Base-by-base conservation (phyloP, 768 basidiomycete species). In the Rhodotorula diobovata region DNA sequence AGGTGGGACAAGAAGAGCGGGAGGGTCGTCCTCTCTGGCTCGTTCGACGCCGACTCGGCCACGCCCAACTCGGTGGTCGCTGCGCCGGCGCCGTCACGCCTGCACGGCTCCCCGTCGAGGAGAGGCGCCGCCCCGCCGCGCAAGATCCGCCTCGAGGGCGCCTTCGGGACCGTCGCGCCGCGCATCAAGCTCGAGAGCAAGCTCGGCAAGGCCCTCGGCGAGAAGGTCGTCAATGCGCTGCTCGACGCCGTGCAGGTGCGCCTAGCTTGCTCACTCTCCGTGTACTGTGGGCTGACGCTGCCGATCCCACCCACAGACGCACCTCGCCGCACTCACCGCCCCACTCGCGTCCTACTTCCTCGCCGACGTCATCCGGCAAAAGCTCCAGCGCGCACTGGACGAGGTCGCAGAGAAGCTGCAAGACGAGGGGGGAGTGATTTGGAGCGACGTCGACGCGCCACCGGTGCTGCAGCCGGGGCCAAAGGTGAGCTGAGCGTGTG, bases 211-310 rank as follows among this genome's bases (percentile, higher is more conserved):
- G 43, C 43, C 34, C 39, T 71, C 32, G 70, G 70, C 9, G 70
- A 71, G 56, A 62, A 46, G 61, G 66, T 71, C 8, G 70, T 67
- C 61, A 71, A 71, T n/a, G 62, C 62, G 10, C 30, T 71, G 39
- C 66, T 71, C 23, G 70, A 71, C 4, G 61, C n/a, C 0, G 43
- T 71, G 7, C n/a, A 67, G 61, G 70, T 67, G 50, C 57, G 70
- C 46, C 21, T 14, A 18, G 28, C 53, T 10, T 41, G 30, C 23
- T 21, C 41, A 37, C 53, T 14, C 57, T 23, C 15, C 46, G 8
- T 20, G 0, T 4, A 21, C 32, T 6, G 11, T 0, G 0, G 21
- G 9, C 43, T 23, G 54, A 35, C 14, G 14, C 10, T 28, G 48
- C 23, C 6, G 37, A n/a, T 35, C 30, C n/a, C 5, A 16, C 9